phyloP scores from a whole-genome alignment of 2,329 filamentous ascomycete genomes.

The Bipolaris gigantea region DNA sequence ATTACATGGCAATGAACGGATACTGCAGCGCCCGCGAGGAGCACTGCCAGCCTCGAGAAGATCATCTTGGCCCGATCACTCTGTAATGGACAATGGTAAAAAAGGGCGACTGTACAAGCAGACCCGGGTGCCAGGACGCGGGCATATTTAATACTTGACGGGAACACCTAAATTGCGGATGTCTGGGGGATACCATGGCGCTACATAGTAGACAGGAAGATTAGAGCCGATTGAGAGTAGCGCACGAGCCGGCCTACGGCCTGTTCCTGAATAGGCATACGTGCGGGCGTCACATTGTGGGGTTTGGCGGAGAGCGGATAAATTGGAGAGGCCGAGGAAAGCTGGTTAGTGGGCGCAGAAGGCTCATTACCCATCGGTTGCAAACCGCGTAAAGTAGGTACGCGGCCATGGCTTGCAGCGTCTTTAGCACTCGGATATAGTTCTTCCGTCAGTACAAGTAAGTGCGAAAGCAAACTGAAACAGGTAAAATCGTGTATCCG shows the following conservation, averaged over 20 bases:
- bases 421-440: slow-evolving; percentile 4
- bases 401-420: not conserved
- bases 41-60: slow-evolving; percentile 15
- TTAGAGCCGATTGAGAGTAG: slow-evolving; percentile 15
- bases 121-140: not conserved
- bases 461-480: not conserved
- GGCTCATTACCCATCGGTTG: slow-evolving; percentile 23
- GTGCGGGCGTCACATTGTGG: slow-evolving; percentile 21
- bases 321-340: slow-evolving; percentile 28
- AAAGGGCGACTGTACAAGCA: not conserved
- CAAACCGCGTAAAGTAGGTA: slow-evolving; percentile 13
- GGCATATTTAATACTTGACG: slow-evolving; percentile 20
- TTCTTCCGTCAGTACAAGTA: slow-evolving; percentile 7
- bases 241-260: slow-evolving; percentile 11
- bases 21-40: slow-evolving; percentile 17
- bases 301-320: slow-evolving; percentile 36
- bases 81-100: not conserved
- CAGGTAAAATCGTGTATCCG: slow-evolving; percentile 8
- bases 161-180: slow-evolving; percentile 19
- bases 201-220: slow-evolving; percentile 25
- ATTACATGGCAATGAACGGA: slow-evolving; percentile 12
- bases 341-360: slow-evolving; percentile 31
- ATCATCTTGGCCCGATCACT: slow-evolving; percentile 15
- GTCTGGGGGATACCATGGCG: slow-evolving; percentile 18
- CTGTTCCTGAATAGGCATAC: slow-evolving; percentile 24